Base-by-base conservation (phyloP, 768 basidiomycete species). In the Suillus decipiens region DNA sequence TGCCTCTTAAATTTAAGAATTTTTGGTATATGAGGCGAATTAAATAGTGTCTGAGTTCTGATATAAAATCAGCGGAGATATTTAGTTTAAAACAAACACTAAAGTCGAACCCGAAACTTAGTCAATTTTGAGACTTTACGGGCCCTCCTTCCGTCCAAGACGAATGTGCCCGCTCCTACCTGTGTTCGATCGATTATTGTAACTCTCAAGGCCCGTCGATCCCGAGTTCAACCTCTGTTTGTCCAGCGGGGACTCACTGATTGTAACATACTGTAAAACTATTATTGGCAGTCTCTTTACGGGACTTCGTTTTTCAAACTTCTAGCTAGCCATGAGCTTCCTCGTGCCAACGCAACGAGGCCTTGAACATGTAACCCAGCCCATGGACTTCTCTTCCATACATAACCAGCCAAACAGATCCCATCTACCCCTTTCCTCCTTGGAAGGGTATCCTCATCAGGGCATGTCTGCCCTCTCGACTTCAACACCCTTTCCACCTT, bases 371-470 rank as follows among this genome's bases (percentile, higher is more conserved):
- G 39, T 68, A 56, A 28, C 68, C 47, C 70, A 75, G 19, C 72
- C 70, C 39, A 63, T 66, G 51, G 62, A 71, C 69, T 24, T 70
- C 59, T 61, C 69, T 45, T 53, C 69, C 71, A 66, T 70, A 77
- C 71, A 69, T 76, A 75, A 75, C 73, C 72, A 75, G 22, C 58
- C 66, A 14, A 6, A 51, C 64, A 75, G 74, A 75, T 76, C 75
- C 59, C 74, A 76, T 66, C 71, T 76, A 66, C 74, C 74, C 74
- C 74, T 75, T 76, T 75, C 76, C 56, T 72, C 77, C 70, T 74
- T 76, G 70, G 67, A 75, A 75, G 67, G 62, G 66, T 73, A 76
- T 73, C 64, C 76, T 53, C 71, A 72, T 69, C 73, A 73, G 61
- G 61, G 72, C 68, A 69, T 75, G 65, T 69, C 73, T 63, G 59